Percentiles rank a stretch among this genome's conserved stretches.
Evolutionary conservation across 2,329 filamentous ascomycete genomes (phyloP).

Genomic region (Ophiostoma quercus): DNA sequence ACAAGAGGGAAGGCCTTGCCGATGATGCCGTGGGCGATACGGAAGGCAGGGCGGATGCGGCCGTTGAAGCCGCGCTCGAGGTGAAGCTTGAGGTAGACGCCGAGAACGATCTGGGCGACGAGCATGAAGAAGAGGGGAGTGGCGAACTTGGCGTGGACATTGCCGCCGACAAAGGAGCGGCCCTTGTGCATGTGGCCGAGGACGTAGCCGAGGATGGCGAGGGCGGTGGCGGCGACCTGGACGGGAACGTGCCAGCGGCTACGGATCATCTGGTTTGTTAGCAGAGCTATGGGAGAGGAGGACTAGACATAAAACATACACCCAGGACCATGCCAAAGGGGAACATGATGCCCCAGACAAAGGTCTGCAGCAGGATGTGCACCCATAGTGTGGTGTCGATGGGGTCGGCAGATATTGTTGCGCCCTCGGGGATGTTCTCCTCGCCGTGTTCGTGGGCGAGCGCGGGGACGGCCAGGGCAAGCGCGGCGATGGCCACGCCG

Average conservation of each 20-base stretch:
- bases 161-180: conserved; percentile 68
- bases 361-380: conserved; percentile 82
- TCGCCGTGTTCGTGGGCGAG: conserved; percentile 47
- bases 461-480: conserved; percentile 27
- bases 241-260: conserved; percentile 92
- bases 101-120: conserved; percentile 67
- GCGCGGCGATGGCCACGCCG: conserved; percentile 19
- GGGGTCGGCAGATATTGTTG: conserved; percentile 65
- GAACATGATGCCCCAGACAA: conserved; percentile 88
- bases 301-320: conserved; percentile 46
- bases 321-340: conserved; percentile 93
- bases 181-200: conserved; percentile 88
- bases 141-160: conserved; percentile 78
- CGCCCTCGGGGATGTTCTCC: conserved; percentile 60
- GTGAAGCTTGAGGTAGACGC: conserved; percentile 83
- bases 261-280: conserved; percentile 62
- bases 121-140: conserved; percentile 75
- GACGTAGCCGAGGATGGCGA: conserved; percentile 81
- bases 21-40: conserved; percentile 69
- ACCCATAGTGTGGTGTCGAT: conserved; percentile 80
- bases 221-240: conserved; percentile 66
- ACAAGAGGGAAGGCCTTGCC: conserved; percentile 84
- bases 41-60: conserved; percentile 65
- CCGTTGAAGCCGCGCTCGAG: conserved; percentile 74
- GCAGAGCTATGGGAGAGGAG: neutral